A percentile compares a stretch with the other conserved stretches of the same genome.
These are phyloP conservation scores for Lachnellula willkommii DNA, from an alignment of 2,329 filamentous ascomycete genomes.

Conservation along the genomic window DNA sequence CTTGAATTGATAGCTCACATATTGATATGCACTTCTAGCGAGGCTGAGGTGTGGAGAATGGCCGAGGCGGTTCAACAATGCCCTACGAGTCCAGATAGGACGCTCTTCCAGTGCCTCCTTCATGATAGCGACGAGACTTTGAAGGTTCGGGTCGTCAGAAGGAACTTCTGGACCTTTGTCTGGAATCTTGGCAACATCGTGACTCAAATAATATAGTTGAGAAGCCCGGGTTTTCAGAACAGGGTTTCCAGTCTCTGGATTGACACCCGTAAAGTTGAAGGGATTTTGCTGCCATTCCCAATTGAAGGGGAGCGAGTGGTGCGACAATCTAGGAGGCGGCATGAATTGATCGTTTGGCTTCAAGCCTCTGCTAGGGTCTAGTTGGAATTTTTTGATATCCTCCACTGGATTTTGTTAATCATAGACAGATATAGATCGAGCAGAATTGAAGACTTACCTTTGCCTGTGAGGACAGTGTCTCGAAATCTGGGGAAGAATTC, in stretches of 20 bases:
- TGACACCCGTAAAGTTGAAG: constrained; percentile 44
- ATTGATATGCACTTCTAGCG: constrained; percentile 72
- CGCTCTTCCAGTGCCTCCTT: constrained; percentile 62
- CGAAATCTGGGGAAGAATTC: constrained; percentile 67
- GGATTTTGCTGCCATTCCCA: constrained; percentile 84
- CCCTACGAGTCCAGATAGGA: constrained; percentile 82
- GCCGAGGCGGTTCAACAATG: constrained; percentile 67
- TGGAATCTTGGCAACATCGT: constrained; percentile 20
- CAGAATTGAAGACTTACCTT: constrained; percentile 46
- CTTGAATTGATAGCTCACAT: constrained; percentile 86
- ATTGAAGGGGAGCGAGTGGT: constrained; percentile 68
- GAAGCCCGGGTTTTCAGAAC: constrained; percentile 26
- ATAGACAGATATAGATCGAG: not conserved
- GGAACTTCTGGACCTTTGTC: constrained; percentile 7
- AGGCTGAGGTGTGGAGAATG: constrained; percentile 46
- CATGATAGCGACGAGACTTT: constrained; percentile 59
- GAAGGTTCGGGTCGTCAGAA: constrained; percentile 48
- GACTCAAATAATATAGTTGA: constrained; percentile 21
- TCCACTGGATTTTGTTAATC: constrained; percentile 39
- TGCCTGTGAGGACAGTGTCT: constrained; percentile 64
- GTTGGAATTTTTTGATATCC: constrained; percentile 58
- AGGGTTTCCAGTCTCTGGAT: constrained; percentile 28
- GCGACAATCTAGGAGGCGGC: constrained; percentile 73
- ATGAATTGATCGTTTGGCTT: constrained; percentile 63
- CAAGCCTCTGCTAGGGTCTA: constrained; percentile 57